Evolutionary conservation across 192 early-diverging fungal species (phyloP), one percentile per base, ranked within the genome.

Genomic region (Podila epicladia): DNA sequence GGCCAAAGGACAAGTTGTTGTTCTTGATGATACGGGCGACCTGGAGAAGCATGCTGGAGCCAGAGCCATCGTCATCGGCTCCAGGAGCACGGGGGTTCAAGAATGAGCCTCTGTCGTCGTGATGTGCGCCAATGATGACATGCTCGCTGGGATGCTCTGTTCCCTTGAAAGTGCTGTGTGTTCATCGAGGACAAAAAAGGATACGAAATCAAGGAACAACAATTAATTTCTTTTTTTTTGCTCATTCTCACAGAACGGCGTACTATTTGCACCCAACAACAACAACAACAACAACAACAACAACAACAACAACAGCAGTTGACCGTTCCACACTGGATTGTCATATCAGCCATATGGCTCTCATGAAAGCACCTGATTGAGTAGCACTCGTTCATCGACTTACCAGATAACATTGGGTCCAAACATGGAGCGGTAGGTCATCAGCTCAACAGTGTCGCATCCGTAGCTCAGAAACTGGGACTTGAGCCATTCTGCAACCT

Each of bases 381-480:
- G 8, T 4, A 17, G 4, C 8, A 45, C 41, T 17, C 12, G 41
- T 1, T 17, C 41, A 15, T 45, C 12, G 12, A 57, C 83, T 60
- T 72, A 82, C 83, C 84, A 85, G 65, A 85, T 71, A 48, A 85
- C 84, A n/a, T 85, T 85, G 49, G 84, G 84, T 57, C 77, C 76
- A 62, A 83, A 85, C 28, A 69, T 69, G 35, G 62, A 24, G 35
- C 61, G 69, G 41, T 82, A 85, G 13, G 19, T 32, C 73, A 82
- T 76, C 37, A 85, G 38, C 62, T 79, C 79, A 55, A 82, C 80
- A 28, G 63, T 78, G 55, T 85, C 53, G 62, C 84, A 85, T 20
- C 84, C 79, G 48, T 75, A 82, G 65, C 69, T 72, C 69, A 75
- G 69, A n/a, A 77, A 82, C 41, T 83, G 72, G 19, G 64, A 73